Base-by-base conservation (phyloP, 176 grass and related monocot species). In the Musa schizocarpa region DNA sequence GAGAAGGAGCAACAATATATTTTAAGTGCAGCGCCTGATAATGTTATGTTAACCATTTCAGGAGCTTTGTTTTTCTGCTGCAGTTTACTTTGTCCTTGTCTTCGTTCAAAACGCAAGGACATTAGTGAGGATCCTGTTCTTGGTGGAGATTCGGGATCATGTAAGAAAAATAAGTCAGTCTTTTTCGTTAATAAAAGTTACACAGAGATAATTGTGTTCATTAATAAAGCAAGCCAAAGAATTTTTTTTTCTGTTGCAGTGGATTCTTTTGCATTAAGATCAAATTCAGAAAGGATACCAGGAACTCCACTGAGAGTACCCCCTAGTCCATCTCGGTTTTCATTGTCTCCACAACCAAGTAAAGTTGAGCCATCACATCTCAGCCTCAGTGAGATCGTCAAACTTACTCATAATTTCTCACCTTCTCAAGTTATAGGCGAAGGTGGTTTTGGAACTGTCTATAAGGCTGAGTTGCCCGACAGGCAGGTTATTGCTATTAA, bases 251-350 rank as follows among this genome's bases (percentile, higher is more conserved):
- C 75, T 85, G 74, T 82, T 89, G 64, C 90, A 93, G 90, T 66
- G 71, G 71, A 72, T 68, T 93, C 86, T 85, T 90, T 82, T 80
- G 83, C 84, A 49, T 59, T 85, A 63, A 93, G 82, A 69, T 85
- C 90, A 76, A 78, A 71, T 68, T 83, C 85, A 63, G 88, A 85
- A 59, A 92, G 86, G 85, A 87, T 89, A 43, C 73, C 73, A 17
- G 76, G 51, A 82, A 92, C 85, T 77, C 86, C 91, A 62, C 66
- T 88, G 61, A 83, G 86, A 81, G 80, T 83, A 52, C 88, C 86
- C 53, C 56, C 86, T 73, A 98, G 95, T 82, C 90, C 95, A 80
- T 91, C 84, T 79, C 90, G 95, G 87, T 83, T 98, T 85, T 89
- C 81, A 81, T 71, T 89, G 55, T 98, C 88, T 78, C 78, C 80